These are phyloP conservation scores for Colletotrichum nymphaeae DNA, from an alignment of 2,329 filamentous ascomycete species.

Conservation along the genomic window DNA sequence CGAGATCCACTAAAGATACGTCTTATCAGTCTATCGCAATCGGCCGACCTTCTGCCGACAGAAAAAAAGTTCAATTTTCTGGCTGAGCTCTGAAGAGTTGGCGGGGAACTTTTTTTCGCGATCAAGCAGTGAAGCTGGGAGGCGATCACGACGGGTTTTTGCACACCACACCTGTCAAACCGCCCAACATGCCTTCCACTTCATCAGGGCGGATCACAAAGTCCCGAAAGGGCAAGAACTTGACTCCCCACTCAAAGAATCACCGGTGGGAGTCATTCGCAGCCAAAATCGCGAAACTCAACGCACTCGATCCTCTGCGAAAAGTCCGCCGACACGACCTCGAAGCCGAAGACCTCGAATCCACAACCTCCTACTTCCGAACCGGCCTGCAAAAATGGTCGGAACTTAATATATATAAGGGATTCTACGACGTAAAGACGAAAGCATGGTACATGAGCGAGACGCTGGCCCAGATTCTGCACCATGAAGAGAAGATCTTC, in stretches of 20 bases:
- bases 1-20: background rate
- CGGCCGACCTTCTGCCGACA: conserved; percentile 25
- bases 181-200: conserved; percentile 68
- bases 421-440: conserved; percentile 81
- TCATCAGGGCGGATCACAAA: conserved; percentile 76
- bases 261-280: conserved; percentile 94
- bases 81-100: conserved; percentile 12
- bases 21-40: conserved; percentile 37
- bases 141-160: conserved; percentile 31
- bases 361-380: conserved; percentile 87
- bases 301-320: conserved; percentile 89
- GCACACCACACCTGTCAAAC: conserved; percentile 24
- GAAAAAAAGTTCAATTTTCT: conserved; percentile 39
- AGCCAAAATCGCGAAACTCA: conserved; percentile 88
- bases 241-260: conserved; percentile 81
- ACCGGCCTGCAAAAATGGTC: conserved; percentile 87
- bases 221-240: conserved; percentile 75
- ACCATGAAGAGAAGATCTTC: conserved; percentile 90
- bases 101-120: conserved; percentile 35
- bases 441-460: conserved; percentile 84
- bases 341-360: conserved; percentile 80
- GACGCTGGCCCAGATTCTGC: conserved; percentile 89
- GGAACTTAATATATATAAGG: conserved; percentile 89
- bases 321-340: conserved; percentile 87
- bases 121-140: conserved; percentile 37